Percentiles rank a stretch among this genome's conserved stretches.
Conservation (phyloP, 2,329 filamentous ascomycete species). For the Pestalotiopsis sp. region DNA sequence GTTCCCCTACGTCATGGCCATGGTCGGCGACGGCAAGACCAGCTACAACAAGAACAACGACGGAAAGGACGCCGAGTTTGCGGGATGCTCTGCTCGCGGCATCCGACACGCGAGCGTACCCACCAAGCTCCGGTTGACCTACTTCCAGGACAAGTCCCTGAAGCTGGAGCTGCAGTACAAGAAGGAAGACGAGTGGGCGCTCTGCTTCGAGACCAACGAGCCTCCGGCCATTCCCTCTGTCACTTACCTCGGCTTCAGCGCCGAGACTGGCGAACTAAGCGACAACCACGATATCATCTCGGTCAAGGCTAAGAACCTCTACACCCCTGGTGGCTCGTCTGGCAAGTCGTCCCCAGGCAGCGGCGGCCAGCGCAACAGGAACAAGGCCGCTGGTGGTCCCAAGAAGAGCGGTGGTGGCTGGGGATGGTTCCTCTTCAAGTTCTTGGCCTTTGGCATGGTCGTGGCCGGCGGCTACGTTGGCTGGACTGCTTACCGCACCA, state of each 20-base stretch:
- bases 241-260: constrained; percentile 75
- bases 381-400: constrained; percentile 29
- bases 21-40: constrained; percentile 91
- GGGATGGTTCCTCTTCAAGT: constrained; percentile 75
- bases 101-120: constrained; percentile 79
- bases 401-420: constrained; percentile 54
- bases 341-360: constrained; percentile 39
- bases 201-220: constrained; percentile 79
- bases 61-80: constrained; percentile 89
- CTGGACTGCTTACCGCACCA: constrained; percentile 79
- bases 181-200: constrained; percentile 81
- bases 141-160: constrained; percentile 94
- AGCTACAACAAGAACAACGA: constrained; percentile 92
- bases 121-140: constrained; percentile 86
- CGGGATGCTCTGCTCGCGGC: constrained; percentile 92
- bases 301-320: constrained; percentile 85
- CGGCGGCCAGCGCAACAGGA: constrained; percentile 40
- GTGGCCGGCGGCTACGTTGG: constrained; percentile 80
- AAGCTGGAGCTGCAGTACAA: constrained; percentile 95
- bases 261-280: constrained; percentile 93
- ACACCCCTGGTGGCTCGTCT: constrained; percentile 60
- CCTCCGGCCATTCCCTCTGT: constrained; percentile 78
- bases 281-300: constrained; percentile 98
- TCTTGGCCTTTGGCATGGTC: constrained; percentile 72
- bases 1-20: constrained; percentile 98